Evolutionary conservation across 306 rosid species (phyloP).

Genomic region (Benincasa hispida): DNA sequence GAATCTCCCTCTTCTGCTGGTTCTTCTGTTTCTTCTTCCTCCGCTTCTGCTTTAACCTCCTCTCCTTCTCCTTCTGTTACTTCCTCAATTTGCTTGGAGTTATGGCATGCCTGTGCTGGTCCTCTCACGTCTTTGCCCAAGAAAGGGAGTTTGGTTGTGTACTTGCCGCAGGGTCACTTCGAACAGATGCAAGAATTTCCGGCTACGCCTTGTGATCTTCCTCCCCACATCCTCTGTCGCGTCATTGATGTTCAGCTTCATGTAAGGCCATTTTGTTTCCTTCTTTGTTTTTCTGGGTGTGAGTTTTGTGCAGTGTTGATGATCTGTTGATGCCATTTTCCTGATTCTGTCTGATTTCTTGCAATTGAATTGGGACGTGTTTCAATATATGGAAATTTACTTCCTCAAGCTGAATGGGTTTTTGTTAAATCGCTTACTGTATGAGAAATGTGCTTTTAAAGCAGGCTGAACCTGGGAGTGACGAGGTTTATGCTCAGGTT

Average conservation of each 20-base stretch:
- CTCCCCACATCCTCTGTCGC: constrained; percentile 87
- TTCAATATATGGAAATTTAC: neutral
- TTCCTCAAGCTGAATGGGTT: neutral
- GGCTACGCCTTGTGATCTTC: constrained; percentile 41
- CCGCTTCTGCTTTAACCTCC: constrained; percentile 23
- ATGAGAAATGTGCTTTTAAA: neutral
- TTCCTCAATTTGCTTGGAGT: constrained; percentile 72
- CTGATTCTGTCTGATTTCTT: neutral
- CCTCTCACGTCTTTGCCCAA: constrained; percentile 82
- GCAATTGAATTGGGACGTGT: neutral
- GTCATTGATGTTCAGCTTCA: constrained; percentile 90
- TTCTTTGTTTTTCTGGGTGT: constrained; percentile 4
- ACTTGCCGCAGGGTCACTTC: constrained; percentile 87
- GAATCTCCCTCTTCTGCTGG: constrained; percentile 52
- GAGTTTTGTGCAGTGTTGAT: neutral
- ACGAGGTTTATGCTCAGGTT: constrained; percentile 86
- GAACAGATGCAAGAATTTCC: constrained; percentile 68
- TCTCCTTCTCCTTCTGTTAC: constrained; percentile 17
- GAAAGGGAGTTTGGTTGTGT: constrained; percentile 77
- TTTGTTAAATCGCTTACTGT: neutral
- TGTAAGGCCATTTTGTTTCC: constrained; percentile 24
- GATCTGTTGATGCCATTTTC: neutral
- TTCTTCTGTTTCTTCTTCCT: constrained; percentile 37
- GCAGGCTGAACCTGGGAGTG: constrained; percentile 94
- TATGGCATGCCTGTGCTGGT: constrained; percentile 99